A percentile compares a stretch with the other conserved stretches of the same genome.
Evolutionary conservation across 164 flowering plant species (phyloP).

Genomic region (Aristolochia contorta): DNA sequence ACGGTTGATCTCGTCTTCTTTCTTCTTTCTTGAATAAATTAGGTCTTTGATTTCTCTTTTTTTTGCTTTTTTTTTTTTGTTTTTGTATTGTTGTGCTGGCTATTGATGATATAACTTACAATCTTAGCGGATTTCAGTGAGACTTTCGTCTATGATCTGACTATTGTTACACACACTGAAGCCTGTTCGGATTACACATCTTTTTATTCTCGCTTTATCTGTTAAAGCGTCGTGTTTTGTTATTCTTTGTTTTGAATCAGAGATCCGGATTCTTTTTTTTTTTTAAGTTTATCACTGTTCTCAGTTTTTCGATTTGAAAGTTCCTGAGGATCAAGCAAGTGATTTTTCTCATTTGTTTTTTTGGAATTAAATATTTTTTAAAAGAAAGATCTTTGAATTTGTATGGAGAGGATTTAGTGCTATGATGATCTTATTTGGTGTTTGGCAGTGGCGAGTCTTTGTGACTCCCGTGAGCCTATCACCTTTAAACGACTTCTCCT

Average conservation of each 20-base stretch:
- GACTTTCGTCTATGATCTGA: conserved; percentile 14
- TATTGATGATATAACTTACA: conserved; percentile 8
- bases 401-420: conserved; percentile 1
- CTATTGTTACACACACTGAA: conserved; percentile 16
- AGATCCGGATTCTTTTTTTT: no score
- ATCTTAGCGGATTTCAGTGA: conserved; percentile 20
- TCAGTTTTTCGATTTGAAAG: no score
- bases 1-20: background rate
- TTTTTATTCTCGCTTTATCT: background rate
- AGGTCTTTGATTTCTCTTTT: background rate
- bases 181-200: background rate
- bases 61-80: background rate
- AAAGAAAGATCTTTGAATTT: background rate
- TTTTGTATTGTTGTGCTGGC: background rate
- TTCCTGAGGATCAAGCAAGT: background rate
- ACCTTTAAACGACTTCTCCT: conserved; percentile 15
- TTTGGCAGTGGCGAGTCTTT: conserved; percentile 10
- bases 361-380: background rate
- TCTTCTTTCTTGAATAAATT: no score
- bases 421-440: conserved; percentile 6
- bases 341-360: background rate
- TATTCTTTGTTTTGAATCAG: background rate
- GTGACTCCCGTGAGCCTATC: conserved; percentile 11
- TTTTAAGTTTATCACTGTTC: no score
- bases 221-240: background rate